These are phyloP conservation scores for Mycosphaerella sp. DNA, from an alignment of 2,329 filamentous ascomycete genomes.

Conservation along the genomic window DNA sequence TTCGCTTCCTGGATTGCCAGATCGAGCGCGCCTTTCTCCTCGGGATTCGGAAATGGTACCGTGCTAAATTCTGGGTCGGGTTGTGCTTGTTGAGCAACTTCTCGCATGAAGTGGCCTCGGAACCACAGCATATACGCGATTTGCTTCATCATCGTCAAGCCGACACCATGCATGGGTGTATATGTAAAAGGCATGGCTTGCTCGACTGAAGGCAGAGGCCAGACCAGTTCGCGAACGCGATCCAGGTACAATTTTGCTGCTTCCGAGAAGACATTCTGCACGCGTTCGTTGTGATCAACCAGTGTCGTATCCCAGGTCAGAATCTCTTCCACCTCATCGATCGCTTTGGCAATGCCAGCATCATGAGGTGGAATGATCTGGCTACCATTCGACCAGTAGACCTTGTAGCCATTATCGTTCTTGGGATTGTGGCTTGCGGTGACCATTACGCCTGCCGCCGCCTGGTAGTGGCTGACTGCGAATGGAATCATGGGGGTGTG, in stretches of 20 bases:
- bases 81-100: slow-evolving; percentile 48
- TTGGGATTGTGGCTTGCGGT: slow-evolving; percentile 62
- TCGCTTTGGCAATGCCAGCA: slow-evolving; percentile 51
- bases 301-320: slow-evolving; percentile 44
- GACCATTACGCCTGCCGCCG: slow-evolving; percentile 58
- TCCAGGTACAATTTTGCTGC: slow-evolving; percentile 42
- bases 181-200: slow-evolving; percentile 44
- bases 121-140: slow-evolving; percentile 35
- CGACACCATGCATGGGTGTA: slow-evolving; percentile 54
- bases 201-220: slow-evolving; percentile 21
- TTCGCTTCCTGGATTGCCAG: slow-evolving; percentile 54
- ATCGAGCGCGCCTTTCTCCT: slow-evolving; percentile 57
- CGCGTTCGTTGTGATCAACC: slow-evolving; percentile 38
- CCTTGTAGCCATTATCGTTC: slow-evolving; percentile 62
- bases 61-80: slow-evolving; percentile 60
- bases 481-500: slow-evolving; percentile 60
- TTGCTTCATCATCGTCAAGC: slow-evolving; percentile 44
- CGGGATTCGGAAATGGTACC: slow-evolving; percentile 59
- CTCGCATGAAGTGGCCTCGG: slow-evolving; percentile 35
- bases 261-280: slow-evolving; percentile 39
- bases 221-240: slow-evolving; percentile 27
- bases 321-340: slow-evolving; percentile 51
- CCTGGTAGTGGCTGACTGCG: slow-evolving; percentile 48
- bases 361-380: slow-evolving; percentile 61
- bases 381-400: slow-evolving; percentile 60